Evolutionary conservation across 2,329 filamentous ascomycete genomes (phyloP).

Genomic region (Curvularia sp.): DNA sequence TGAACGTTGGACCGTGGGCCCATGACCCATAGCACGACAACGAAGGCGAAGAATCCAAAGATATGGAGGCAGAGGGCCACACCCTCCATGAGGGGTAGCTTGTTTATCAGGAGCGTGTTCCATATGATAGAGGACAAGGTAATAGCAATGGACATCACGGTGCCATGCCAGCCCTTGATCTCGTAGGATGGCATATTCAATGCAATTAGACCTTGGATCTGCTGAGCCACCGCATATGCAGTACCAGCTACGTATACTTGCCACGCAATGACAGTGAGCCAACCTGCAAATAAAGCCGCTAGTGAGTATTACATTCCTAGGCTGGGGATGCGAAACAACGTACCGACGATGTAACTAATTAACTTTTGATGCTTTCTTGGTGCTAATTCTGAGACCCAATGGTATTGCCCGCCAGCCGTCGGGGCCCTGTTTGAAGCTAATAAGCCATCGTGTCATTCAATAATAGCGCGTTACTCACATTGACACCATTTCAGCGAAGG

Average conservation of each 20-base stretch:
- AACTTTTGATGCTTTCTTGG: slow-evolving; percentile 48
- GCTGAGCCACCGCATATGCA: slow-evolving; percentile 27
- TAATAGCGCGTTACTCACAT: slow-evolving; percentile 23
- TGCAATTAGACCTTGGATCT: slow-evolving; percentile 37
- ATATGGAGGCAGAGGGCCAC: slow-evolving; percentile 56
- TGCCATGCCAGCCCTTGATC: slow-evolving; percentile 56
- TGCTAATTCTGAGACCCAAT: slow-evolving; percentile 46
- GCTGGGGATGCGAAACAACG: slow-evolving; percentile 14
- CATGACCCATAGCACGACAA: slow-evolving; percentile 46
- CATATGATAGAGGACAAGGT: slow-evolving; percentile 48
- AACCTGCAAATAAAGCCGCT: slow-evolving; percentile 31
- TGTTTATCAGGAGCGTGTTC: slow-evolving; percentile 50
- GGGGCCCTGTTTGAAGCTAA: slow-evolving; percentile 12
- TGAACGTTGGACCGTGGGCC: slow-evolving; percentile 44
- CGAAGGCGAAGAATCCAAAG: slow-evolving; percentile 59
- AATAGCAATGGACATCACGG: slow-evolving; percentile 56
- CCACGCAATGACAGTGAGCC: slow-evolving; percentile 52
- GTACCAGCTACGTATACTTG: slow-evolving; percentile 41
- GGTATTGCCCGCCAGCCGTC: slow-evolving; percentile 30
- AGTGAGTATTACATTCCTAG: background rate
- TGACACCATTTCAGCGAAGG: slow-evolving; percentile 44
- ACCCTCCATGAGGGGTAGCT: slow-evolving; percentile 43
- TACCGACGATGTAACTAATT: slow-evolving; percentile 50
- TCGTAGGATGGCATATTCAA: slow-evolving; percentile 50
- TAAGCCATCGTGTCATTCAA: background rate